Conservation (phyloP, 768 basidiomycete species). For the Tylopilus sp. region DNA sequence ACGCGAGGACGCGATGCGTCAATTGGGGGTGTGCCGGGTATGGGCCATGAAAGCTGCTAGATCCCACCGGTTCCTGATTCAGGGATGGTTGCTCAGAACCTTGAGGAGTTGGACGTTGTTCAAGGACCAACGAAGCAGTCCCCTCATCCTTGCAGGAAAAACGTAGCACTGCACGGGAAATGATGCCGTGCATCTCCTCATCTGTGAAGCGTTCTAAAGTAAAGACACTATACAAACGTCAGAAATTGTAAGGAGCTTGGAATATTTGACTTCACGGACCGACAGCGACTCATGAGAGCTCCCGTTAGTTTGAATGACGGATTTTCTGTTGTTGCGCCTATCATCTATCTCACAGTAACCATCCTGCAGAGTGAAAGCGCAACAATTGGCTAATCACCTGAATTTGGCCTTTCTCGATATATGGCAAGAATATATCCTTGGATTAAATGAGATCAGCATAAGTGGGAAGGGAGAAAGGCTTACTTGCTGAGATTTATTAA, state of each 20-base stretch:
- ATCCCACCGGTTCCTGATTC: slow-evolving; percentile 18
- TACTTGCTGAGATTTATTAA: slow-evolving; percentile 69
- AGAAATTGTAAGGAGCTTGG: slow-evolving; percentile 1
- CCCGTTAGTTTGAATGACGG: slow-evolving; percentile 80
- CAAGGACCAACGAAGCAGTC: not conserved
- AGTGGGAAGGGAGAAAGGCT: not conserved
- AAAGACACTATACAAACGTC: slow-evolving; percentile 55
- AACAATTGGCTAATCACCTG: slow-evolving; percentile 38
- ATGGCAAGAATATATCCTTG: slow-evolving; percentile 79
- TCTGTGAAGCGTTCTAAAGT: slow-evolving; percentile 66
- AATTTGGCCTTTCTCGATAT: slow-evolving; percentile 72
- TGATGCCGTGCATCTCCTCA: slow-evolving; percentile 53
- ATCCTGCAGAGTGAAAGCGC: not conserved
- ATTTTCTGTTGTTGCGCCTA: slow-evolving; percentile 88
- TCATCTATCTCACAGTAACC: slow-evolving; percentile 39
- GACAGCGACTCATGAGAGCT: slow-evolving; percentile 71
- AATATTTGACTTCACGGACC: slow-evolving; percentile 40
- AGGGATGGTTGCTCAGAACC: slow-evolving; percentile 14
- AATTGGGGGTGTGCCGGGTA: slow-evolving; percentile 36
- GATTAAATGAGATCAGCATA: slow-evolving; percentile 10
- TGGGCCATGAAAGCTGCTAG: slow-evolving; percentile 12
- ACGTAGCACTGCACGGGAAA: slow-evolving; percentile 50
- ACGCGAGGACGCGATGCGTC: slow-evolving; percentile 43
- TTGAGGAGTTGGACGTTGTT: slow-evolving; percentile 17
- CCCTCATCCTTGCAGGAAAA: slow-evolving; percentile 21